phyloP scores from a whole-genome alignment of 75 land plant species.

The Adiantum capillusveneris region DNA sequence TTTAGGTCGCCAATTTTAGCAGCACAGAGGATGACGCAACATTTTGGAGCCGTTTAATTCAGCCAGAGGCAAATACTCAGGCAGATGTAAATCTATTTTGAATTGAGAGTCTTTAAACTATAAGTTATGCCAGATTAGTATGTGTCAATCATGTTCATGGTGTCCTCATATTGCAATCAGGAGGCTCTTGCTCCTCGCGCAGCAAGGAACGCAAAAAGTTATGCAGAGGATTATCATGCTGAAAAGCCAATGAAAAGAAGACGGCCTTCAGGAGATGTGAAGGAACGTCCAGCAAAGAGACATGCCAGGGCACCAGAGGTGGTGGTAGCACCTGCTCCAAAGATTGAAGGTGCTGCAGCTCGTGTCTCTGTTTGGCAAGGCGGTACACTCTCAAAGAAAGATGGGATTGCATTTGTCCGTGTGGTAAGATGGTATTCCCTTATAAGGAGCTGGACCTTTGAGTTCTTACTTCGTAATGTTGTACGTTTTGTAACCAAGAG shows the following conservation, averaged over 20 bases:
- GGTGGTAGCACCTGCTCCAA: conserved; percentile 25
- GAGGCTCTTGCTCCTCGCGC: conserved; percentile 85
- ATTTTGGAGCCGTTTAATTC: conserved; percentile 97
- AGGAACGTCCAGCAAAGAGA: conserved; percentile 53
- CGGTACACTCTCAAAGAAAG: conserved; percentile 81
- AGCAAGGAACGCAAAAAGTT: conserved; percentile 74
- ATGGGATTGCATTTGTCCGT: conserved; percentile 79
- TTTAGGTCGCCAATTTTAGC: conserved; percentile 90
- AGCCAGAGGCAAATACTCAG: conserved; percentile 68
- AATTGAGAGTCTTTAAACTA: no score
- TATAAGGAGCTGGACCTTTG: no score
- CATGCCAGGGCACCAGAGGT: conserved; percentile 33
- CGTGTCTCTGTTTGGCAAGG: conserved; percentile 83
- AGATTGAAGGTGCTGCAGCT: conserved; percentile 78
- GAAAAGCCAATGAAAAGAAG: conserved; percentile 52
- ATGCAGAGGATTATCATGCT: conserved; percentile 60
- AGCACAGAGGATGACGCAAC: conserved; percentile 89
- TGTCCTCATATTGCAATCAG: no score
- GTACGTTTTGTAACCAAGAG: no score
- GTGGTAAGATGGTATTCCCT: conserved; percentile 40
- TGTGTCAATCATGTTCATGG: no score
- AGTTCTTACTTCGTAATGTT: no score
- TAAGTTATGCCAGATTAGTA: no score
- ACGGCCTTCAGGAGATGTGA: conserved; percentile 43
- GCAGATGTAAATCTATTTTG: conserved; percentile 63